A percentile compares a stretch with the other conserved stretches of the same genome.
phyloP scores from a whole-genome alignment of 352 stramenopile genomes.

The Elongisporangium undulatum region DNA sequence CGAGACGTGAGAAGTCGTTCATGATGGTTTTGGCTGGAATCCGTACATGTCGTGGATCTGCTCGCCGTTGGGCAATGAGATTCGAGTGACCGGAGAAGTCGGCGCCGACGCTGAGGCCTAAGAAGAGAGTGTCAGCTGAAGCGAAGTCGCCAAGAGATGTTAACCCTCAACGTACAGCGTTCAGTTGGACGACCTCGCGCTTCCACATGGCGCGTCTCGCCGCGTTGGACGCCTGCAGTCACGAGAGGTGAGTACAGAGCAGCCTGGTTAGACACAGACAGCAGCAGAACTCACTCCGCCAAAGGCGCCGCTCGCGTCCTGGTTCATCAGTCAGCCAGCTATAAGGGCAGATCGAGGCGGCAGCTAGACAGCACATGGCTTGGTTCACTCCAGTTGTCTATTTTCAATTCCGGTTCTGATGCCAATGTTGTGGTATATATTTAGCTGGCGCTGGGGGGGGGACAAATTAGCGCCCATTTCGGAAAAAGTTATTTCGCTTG shows the following conservation, averaged over 20 bases:
- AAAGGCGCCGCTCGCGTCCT: constrained; percentile 22
- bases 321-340: neutral
- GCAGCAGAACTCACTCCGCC: constrained; percentile 16
- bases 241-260: neutral
- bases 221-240: constrained; percentile 36
- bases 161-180: constrained; percentile 2
- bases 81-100: constrained; percentile 17
- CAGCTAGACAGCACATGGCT: too few relatives aligned
- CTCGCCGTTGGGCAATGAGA: constrained; percentile 57
- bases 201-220: constrained; percentile 69
- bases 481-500: neutral
- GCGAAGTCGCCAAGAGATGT: neutral
- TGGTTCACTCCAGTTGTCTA: neutral
- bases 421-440: neutral
- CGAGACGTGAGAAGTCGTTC: neutral
- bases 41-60: constrained; percentile 71
- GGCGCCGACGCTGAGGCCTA: neutral
- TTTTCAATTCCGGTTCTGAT: neutral
- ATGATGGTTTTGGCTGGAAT: neutral
- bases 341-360: too few relatives aligned
- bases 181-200: constrained; percentile 36
- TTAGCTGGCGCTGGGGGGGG: neutral
- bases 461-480: neutral
- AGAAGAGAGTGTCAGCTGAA: neutral
- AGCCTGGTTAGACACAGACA: neutral